Evolutionary conservation across 2,329 filamentous ascomycete species (phyloP), one percentile per base, ranked within the genome.

Genomic region (Passalora sequoiae): DNA sequence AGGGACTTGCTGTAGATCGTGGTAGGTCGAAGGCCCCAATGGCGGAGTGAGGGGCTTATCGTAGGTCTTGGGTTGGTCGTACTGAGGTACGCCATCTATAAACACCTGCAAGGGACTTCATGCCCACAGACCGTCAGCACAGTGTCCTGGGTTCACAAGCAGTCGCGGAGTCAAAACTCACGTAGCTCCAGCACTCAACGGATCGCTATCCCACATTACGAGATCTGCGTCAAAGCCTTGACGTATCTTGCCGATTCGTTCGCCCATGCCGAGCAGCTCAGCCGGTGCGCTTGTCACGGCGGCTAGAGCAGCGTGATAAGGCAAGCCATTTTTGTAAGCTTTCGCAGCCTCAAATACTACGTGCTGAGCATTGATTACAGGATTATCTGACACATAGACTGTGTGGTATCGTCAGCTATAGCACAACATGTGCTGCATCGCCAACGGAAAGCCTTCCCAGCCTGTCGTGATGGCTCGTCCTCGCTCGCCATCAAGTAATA

Each of bases 341-440:
- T 69, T 70, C 2, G 68, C 67, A 4, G 69, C 69, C 52, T 72
- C 81, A 36, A 83, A 81, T 1, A 84, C 67, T 3, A 85, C 22
- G 50, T 84, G 81, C 60, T 84, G 81, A 1, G 80, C 80, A 53
- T 84, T 84, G 41, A 84, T 62, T 0, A 84, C 80, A 0, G 82
- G 82, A 58, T 85, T 86, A 58, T 84, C 81, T 47, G 76, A 80
- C n/a, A 85, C 81, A 51, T 83, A 84, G 16, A 83, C 75, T 48
- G 25, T n/a, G n/a, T n/a, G n/a, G n/a, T n/a, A n/a, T n/a, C n/a
- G n/a, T n/a, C n/a, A n/a, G n/a, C n/a, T n/a, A n/a, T n/a, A n/a
- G n/a, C n/a, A n/a, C n/a, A n/a, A n/a, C n/a, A n/a, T n/a, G n/a
- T n/a, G n/a, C n/a, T n/a, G n/a, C n/a, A n/a, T n/a, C n/a, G n/a